A percentile compares a stretch with the other conserved stretches of the same genome.
These are phyloP conservation scores for Nothopassalora personata DNA, from an alignment of 2,329 filamentous ascomycete genomes.

Conservation along the genomic window DNA sequence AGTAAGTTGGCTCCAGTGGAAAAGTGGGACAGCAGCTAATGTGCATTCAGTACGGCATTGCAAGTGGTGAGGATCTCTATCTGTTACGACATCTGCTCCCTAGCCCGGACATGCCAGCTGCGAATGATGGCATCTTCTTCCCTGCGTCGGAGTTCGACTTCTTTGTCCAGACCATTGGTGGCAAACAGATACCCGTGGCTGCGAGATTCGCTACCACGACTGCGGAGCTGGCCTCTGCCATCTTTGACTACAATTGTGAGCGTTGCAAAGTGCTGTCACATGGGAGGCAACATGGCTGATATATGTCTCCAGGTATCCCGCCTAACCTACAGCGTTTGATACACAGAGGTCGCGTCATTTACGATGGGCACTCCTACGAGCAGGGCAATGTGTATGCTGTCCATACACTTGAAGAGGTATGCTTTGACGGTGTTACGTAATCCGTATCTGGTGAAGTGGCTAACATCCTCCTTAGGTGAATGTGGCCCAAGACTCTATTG, in stretches of 20 bases:
- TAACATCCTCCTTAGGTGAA: not conserved
- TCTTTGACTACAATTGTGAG: conserved; percentile 3
- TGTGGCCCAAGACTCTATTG: not conserved
- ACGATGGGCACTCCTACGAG: conserved; percentile 6
- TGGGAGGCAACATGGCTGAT: no score
- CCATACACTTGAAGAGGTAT: conserved; percentile 9
- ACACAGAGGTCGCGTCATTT: conserved; percentile 6
- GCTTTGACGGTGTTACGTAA: not conserved
- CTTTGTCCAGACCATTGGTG: conserved; percentile 5
- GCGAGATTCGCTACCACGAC: conserved; percentile 6
- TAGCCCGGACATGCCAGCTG: not conserved
- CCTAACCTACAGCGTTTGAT: conserved; percentile 8
- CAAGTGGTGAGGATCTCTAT: not conserved
- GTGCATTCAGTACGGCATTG: conserved; percentile 5
- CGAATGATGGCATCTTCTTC: not conserved
- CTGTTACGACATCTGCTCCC: conserved; percentile 3
- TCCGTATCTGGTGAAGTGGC: no score
- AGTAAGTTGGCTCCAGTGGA: not conserved
- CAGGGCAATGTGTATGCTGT: conserved; percentile 3
- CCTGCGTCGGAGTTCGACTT: conserved; percentile 4
- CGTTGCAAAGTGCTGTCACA: not conserved
- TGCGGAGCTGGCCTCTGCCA: conserved; percentile 5
- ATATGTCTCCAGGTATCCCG: not conserved
- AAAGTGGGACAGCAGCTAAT: not conserved
- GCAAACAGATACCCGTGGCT: conserved; percentile 1